phyloP scores from a whole-genome alignment of 2,329 filamentous ascomycete species.

The Fusarium brachygibbosum region DNA sequence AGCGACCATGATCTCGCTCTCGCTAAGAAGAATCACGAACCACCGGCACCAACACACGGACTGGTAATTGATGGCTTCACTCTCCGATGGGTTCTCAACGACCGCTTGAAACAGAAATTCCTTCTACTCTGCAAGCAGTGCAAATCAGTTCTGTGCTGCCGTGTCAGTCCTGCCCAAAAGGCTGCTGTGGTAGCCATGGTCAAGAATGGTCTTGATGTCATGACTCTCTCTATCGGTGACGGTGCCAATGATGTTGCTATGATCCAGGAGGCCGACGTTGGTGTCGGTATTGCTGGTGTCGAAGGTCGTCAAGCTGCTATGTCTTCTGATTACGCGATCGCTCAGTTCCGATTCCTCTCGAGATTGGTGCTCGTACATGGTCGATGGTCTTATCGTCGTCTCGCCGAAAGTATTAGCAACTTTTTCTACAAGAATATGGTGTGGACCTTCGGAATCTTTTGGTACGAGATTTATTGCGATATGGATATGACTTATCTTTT shows the following conservation, averaged over 20 bases:
- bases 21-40: conserved; percentile 85
- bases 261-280: conserved; percentile 98
- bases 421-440: conserved; percentile 99
- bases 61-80: conserved; percentile 96
- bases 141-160: conserved; percentile 95
- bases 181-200: conserved; percentile 97
- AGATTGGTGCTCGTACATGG: conserved; percentile 90
- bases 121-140: conserved; percentile 96
- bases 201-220: conserved; percentile 93
- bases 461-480: conserved; percentile 96
- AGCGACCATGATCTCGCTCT: conserved; percentile 85
- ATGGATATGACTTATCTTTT: conserved; percentile 98
- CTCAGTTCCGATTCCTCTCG: conserved; percentile 90
- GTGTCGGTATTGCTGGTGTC: conserved; percentile 93
- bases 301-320: conserved; percentile 94
- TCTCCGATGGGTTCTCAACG: conserved; percentile 86
- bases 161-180: conserved; percentile 97
- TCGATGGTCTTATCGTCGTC: conserved; percentile 93
- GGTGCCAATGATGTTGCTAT: conserved; percentile 97
- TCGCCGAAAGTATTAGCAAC: conserved; percentile 95
- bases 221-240: conserved; percentile 94
- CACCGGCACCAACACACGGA: conserved; percentile 89
- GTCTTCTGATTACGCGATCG: conserved; percentile 96
- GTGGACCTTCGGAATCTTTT: conserved; percentile 97
- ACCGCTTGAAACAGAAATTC: conserved; percentile 89